Evolutionary conservation across 495 filamentous ascomycete genomes (phyloP).

Genomic region (Penicillium manginii): DNA sequence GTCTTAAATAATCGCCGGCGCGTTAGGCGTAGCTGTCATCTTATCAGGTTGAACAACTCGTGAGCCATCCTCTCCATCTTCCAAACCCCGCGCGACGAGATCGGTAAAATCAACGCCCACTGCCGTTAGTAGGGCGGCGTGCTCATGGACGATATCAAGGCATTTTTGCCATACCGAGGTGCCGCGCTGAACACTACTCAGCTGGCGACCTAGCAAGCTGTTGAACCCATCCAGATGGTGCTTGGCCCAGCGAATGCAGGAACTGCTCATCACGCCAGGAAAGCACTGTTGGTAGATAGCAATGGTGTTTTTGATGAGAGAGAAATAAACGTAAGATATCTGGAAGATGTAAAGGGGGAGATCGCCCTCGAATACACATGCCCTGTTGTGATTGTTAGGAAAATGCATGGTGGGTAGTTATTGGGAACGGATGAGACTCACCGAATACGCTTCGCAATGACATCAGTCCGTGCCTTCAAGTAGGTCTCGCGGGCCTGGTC

Average conservation of each 20-base stretch:
- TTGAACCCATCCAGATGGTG: slow-evolving; percentile 91
- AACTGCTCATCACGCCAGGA: slow-evolving; percentile 80
- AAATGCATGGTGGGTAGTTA: background rate
- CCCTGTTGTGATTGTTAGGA: slow-evolving; percentile 56
- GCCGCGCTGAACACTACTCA: slow-evolving; percentile 75
- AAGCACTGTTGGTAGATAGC: slow-evolving; percentile 89
- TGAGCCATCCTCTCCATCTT: slow-evolving; percentile 28
- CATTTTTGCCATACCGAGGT: slow-evolving; percentile 78
- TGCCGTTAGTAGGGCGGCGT: slow-evolving; percentile 78
- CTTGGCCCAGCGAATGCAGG: slow-evolving; percentile 95
- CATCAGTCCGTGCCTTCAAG: slow-evolving; percentile 72
- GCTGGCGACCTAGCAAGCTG: slow-evolving; percentile 73
- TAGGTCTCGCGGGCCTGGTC: slow-evolving; percentile 87
- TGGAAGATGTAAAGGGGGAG: slow-evolving; percentile 91
- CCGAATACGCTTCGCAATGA: slow-evolving; percentile 82
- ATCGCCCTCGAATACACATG: slow-evolving; percentile 92
- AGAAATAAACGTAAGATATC: slow-evolving; percentile 96
- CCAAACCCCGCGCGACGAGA: slow-evolving; percentile 56
- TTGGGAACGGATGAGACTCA: slow-evolving; percentile 42
- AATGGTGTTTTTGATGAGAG: slow-evolving; percentile 87
- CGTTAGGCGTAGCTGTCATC: slow-evolving; percentile 13
- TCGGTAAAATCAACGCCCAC: slow-evolving; percentile 90
- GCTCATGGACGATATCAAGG: slow-evolving; percentile 76
- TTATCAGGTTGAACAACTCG: slow-evolving; percentile 32
- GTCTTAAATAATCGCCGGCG: slow-evolving; percentile 7